phyloP scores from a whole-genome alignment of 768 basidiomycete genomes.

The Auricularia sp. region DNA sequence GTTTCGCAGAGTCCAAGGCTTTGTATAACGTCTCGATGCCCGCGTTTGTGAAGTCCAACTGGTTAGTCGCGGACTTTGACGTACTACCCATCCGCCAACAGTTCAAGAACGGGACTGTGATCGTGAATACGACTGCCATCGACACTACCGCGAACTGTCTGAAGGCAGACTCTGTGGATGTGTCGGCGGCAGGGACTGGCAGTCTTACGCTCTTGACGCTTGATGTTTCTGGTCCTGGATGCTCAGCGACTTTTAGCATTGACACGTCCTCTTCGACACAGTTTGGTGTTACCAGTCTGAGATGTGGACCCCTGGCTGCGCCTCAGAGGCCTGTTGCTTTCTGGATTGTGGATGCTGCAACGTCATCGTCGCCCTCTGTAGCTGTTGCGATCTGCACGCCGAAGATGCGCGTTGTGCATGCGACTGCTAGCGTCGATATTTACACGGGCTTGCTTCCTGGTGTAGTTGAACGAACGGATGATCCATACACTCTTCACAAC shows the following conservation, averaged over 20 bases:
- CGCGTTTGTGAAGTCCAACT: slow-evolving; percentile 35
- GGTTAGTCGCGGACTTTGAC: slow-evolving; percentile 38
- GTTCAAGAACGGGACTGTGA: slow-evolving; percentile 36
- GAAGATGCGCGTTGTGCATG: slow-evolving; percentile 34
- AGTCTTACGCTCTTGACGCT: not conserved
- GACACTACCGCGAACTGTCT: slow-evolving; percentile 37
- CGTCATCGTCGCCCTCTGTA: slow-evolving; percentile 20
- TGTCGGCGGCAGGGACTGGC: slow-evolving; percentile 1
- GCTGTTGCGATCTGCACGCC: slow-evolving; percentile 43
- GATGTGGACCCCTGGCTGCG: slow-evolving; percentile 13
- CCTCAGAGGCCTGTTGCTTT: slow-evolving; percentile 43
- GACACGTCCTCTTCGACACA: not conserved
- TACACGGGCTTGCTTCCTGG: slow-evolving; percentile 33
- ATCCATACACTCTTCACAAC: slow-evolving; percentile 28
- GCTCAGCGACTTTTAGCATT: not conserved
- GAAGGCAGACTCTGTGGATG: slow-evolving; percentile 23
- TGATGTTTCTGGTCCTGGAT: not conserved
- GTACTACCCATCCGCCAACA: slow-evolving; percentile 23
- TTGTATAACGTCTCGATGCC: slow-evolving; percentile 37
- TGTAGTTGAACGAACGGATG: slow-evolving; percentile 30
- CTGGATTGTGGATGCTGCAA: slow-evolving; percentile 43
- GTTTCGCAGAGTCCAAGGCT: slow-evolving; percentile 41
- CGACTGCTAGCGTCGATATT: slow-evolving; percentile 35
- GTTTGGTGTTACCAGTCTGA: slow-evolving; percentile 4
- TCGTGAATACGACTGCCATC: slow-evolving; percentile 40